Conservation (phyloP, 345 rosid genomes). For the Microthlaspi erraticum region DNA sequence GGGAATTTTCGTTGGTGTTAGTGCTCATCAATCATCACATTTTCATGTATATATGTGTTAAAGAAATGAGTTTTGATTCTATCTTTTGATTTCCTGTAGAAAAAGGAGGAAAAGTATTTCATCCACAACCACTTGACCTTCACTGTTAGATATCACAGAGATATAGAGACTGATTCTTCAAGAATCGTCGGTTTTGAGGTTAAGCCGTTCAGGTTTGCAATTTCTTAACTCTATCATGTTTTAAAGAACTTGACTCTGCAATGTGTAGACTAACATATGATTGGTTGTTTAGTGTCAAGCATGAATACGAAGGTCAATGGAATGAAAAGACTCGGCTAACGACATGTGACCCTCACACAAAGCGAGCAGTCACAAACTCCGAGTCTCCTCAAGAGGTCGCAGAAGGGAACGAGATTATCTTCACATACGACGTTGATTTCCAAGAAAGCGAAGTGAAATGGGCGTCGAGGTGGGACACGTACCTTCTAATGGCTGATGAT, state of each 20-base stretch:
- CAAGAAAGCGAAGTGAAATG: slow-evolving; percentile 92
- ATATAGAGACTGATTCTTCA: slow-evolving; percentile 58
- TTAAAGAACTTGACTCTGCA: background rate
- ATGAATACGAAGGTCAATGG: slow-evolving; percentile 81
- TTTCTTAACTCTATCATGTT: background rate
- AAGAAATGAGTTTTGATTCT: background rate
- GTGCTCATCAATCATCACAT: slow-evolving; percentile 12
- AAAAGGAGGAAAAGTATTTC: slow-evolving; percentile 79
- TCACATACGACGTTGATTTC: slow-evolving; percentile 89
- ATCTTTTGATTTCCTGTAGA: slow-evolving; percentile 51
- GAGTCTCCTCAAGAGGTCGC: slow-evolving; percentile 86
- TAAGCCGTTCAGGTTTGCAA: slow-evolving; percentile 85
- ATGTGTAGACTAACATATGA: slow-evolving; percentile 14
- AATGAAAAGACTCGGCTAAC: slow-evolving; percentile 66
- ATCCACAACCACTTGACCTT: slow-evolving; percentile 83
- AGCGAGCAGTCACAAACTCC: slow-evolving; percentile 73
- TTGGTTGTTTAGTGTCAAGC: slow-evolving; percentile 59
- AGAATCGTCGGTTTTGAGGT: slow-evolving; percentile 96
- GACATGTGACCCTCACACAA: slow-evolving; percentile 88
- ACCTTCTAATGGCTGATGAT: slow-evolving; percentile 91
- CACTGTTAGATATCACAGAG: slow-evolving; percentile 77
- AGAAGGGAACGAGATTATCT: slow-evolving; percentile 70
- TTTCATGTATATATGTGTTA: background rate
- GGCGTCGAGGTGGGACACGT: slow-evolving; percentile 97
- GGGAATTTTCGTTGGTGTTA: slow-evolving; percentile 62